phyloP scores from a whole-genome alignment of 768 basidiomycete species.

The Polyporus arcularius region DNA sequence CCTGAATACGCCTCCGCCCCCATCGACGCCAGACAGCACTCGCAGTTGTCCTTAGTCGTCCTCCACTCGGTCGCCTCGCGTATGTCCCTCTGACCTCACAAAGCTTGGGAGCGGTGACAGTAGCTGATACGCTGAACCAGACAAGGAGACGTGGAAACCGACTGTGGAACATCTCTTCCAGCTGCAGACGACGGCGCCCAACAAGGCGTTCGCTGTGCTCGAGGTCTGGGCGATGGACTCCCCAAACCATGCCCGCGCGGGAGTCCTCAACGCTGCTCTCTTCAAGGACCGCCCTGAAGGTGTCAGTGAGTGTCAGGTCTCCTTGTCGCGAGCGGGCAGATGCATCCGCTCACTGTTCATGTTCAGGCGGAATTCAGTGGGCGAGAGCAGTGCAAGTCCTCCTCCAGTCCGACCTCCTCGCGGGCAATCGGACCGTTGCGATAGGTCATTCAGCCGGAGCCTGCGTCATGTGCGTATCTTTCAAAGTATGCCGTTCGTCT shows the following conservation, averaged over 20 bases:
- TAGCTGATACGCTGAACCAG: not conserved
- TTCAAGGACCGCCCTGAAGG: too few relatives aligned
- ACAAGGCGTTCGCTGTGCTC: slow-evolving; percentile 2
- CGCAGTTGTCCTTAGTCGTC: too few relatives aligned
- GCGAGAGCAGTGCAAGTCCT: not conserved
- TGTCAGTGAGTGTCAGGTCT: too few relatives aligned
- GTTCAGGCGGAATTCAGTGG: not conserved
- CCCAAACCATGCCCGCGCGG: slow-evolving; percentile 1
- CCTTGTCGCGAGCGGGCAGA: too few relatives aligned
- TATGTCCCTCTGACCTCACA: too few relatives aligned
- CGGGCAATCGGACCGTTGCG: not conserved
- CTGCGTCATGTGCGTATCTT: not conserved
- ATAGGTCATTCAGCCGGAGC: not conserved
- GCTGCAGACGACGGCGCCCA: not conserved
- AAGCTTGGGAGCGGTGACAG: too few relatives aligned
- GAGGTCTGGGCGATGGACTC: slow-evolving; percentile 5
- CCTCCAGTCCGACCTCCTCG: not conserved
- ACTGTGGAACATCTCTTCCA: slow-evolving; percentile 3
- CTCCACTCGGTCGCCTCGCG: too few relatives aligned
- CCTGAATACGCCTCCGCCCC: too few relatives aligned
- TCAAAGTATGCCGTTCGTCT: too few relatives aligned
- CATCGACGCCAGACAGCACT: too few relatives aligned
- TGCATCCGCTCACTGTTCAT: too few relatives aligned
- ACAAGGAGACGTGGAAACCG: slow-evolving; percentile 10
- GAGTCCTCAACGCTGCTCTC: not conserved